These are phyloP conservation scores for Sclerotinia minor DNA, from an alignment of 2,329 filamentous ascomycete genomes.

Conservation along the genomic window DNA sequence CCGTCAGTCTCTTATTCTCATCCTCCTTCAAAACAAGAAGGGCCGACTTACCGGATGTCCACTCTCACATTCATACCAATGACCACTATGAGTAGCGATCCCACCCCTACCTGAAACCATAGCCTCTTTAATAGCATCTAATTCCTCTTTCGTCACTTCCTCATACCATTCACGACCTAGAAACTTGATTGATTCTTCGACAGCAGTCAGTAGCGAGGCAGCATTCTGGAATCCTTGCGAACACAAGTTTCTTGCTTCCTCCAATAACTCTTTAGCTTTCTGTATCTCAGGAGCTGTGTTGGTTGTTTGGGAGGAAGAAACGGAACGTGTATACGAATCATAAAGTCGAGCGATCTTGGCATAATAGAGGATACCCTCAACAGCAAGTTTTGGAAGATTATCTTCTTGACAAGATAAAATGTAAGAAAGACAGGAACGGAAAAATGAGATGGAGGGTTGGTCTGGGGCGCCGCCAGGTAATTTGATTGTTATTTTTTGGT, in stretches of 20 bases:
- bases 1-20: background rate
- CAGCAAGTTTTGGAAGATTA: conserved; percentile 44
- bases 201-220: conserved; percentile 34
- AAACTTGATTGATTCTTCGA: conserved; percentile 39
- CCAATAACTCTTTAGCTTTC: conserved; percentile 35
- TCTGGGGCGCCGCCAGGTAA: conserved; percentile 27
- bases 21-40: background rate
- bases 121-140: conserved; percentile 48
- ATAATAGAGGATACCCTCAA: conserved; percentile 43
- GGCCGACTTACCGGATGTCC: conserved; percentile 45
- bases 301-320: background rate
- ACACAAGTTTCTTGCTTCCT: conserved; percentile 41
- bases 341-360: conserved; percentile 39
- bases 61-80: conserved; percentile 61
- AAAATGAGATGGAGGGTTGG: conserved; percentile 31
- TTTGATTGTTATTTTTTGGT: conserved; percentile 27
- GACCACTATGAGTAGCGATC: conserved; percentile 50
- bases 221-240: conserved; percentile 40
- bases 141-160: conserved; percentile 46
- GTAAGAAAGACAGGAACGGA: conserved; percentile 39
- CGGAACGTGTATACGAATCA: conserved; percentile 29
- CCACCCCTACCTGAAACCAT: conserved; percentile 49
- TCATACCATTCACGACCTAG: conserved; percentile 45
- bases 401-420: conserved; percentile 39
- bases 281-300: background rate